Conservation (phyloP, 2,329 filamentous ascomycete genomes). For the Fusarium sp. region DNA sequence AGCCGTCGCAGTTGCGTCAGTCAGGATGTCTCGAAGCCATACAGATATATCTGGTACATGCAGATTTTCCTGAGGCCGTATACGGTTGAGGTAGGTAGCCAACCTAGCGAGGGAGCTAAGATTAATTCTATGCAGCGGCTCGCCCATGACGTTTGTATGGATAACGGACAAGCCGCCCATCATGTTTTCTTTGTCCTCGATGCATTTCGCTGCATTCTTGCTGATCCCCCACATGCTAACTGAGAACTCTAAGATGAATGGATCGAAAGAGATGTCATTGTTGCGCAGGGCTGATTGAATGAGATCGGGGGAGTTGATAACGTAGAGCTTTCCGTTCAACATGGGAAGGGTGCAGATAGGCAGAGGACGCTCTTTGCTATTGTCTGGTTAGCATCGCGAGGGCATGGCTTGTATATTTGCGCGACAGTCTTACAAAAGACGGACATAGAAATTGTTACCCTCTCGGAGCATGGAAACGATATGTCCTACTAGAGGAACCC, state of each 20-base stretch:
- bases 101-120: not conserved
- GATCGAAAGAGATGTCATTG: slow-evolving; percentile 58
- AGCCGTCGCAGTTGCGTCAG: slow-evolving; percentile 53
- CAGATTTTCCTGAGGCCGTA: not conserved
- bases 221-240: slow-evolving; percentile 25
- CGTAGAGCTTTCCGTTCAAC: slow-evolving; percentile 58
- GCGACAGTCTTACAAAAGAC: slow-evolving; percentile 11
- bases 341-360: slow-evolving; percentile 60
- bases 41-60: slow-evolving; percentile 52
- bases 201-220: slow-evolving; percentile 1
- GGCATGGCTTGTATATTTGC: rapidly evolving
- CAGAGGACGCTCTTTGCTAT: slow-evolving; percentile 39
- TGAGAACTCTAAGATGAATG: slow-evolving; percentile 53
- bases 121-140: slow-evolving; percentile 26
- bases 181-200: not conserved
- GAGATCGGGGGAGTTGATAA: slow-evolving; percentile 56
- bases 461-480: slow-evolving; percentile 30
- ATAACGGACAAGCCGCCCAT: slow-evolving; percentile 19
- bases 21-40: slow-evolving; percentile 56
- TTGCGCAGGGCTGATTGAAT: slow-evolving; percentile 55
- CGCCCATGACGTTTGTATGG: slow-evolving; percentile 18
- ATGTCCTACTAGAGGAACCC: slow-evolving; percentile 33
- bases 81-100: slow-evolving; percentile 5
- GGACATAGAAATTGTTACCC: slow-evolving; percentile 26
- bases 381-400: not conserved